Evolutionary conservation across 805 yeast genomes (phyloP).

Genomic region (Monosporozyma aquatica): DNA sequence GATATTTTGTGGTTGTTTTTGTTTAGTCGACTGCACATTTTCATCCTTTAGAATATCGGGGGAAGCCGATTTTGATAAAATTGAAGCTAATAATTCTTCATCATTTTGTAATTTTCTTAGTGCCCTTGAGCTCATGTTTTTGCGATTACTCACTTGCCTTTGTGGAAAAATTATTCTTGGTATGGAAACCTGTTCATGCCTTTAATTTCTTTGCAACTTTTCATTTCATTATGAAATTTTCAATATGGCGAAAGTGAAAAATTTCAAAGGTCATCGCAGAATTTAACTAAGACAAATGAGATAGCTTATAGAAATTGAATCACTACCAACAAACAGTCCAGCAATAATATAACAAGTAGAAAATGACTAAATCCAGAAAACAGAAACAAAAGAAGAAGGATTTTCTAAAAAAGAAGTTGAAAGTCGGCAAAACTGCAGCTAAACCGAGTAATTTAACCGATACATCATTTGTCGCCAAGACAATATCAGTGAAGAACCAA

Average conservation of each 20-base stretch:
- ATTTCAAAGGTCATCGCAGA: slow-evolving; percentile 4
- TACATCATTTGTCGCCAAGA: slow-evolving; percentile 71
- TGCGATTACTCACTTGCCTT: background rate
- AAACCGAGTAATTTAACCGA: slow-evolving; percentile 72
- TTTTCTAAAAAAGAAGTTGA: slow-evolving; percentile 57
- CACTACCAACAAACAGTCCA: too few species aligned
- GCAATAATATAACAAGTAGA: background rate
- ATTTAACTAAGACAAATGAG: too few species aligned
- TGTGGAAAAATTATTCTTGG: too few species aligned
- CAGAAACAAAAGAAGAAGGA: slow-evolving; percentile 38
- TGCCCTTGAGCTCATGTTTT: slow-evolving; percentile 30
- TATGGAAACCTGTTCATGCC: background rate
- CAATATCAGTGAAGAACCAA: slow-evolving; percentile 27
- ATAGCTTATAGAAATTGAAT: too few species aligned
- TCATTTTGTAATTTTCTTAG: slow-evolving; percentile 30
- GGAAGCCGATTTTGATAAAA: slow-evolving; percentile 8
- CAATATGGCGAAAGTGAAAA: background rate
- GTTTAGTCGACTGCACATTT: slow-evolving; percentile 6
- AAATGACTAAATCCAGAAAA: slow-evolving; percentile 30
- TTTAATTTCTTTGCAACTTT: background rate
- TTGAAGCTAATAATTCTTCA: slow-evolving; percentile 20
- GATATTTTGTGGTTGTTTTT: slow-evolving; percentile 11
- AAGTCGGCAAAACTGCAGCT: slow-evolving; percentile 75
- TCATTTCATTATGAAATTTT: background rate
- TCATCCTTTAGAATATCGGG: background rate